phyloP scores from a whole-genome alignment of 2,329 filamentous ascomycete species.

The Penicillium decumbens region DNA sequence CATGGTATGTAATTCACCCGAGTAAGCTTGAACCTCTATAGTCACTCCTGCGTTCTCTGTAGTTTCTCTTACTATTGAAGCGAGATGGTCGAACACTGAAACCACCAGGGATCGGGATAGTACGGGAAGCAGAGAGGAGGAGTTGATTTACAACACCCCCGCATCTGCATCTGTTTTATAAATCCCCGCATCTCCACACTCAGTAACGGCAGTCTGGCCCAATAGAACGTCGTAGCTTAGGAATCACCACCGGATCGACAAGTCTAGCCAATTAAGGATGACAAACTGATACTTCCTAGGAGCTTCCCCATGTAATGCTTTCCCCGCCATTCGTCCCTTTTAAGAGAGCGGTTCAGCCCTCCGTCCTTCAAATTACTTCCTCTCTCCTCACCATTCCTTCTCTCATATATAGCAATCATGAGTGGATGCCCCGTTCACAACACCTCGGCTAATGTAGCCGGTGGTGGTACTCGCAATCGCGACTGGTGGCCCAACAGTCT shows the following conservation, averaged over 20 bases:
- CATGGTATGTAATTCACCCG: not conserved
- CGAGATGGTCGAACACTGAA: not conserved
- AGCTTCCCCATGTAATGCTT: slow-evolving; percentile 3
- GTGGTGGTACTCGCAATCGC: slow-evolving; percentile 61
- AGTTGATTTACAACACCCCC: slow-evolving; percentile 3
- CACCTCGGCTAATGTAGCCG: slow-evolving; percentile 39
- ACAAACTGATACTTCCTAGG: slow-evolving; percentile 8
- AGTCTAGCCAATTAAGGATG: slow-evolving; percentile 2
- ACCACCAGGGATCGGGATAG: not conserved
- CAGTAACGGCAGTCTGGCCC: slow-evolving; percentile 2
- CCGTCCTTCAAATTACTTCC: not conserved
- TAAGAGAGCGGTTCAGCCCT: slow-evolving; percentile 12
- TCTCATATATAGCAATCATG: slow-evolving; percentile 17
- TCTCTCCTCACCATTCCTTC: not conserved
- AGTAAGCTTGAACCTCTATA: not conserved
- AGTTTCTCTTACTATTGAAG: not conserved
- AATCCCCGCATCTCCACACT: slow-evolving; percentile 3
- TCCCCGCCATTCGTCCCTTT: slow-evolving; percentile 14
- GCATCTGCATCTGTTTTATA: not conserved
- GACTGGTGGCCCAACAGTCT: slow-evolving; percentile 73
- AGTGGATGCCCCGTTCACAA: slow-evolving; percentile 29
- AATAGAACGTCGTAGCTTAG: slow-evolving; percentile 7
- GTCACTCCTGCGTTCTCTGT: not conserved
- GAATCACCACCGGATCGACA: slow-evolving; percentile 9
- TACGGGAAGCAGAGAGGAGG: not conserved